A percentile compares a stretch with the other conserved stretches of the same genome.
Conservation (phyloP, 768 basidiomycete genomes). For the Tephrocybe sp. region DNA sequence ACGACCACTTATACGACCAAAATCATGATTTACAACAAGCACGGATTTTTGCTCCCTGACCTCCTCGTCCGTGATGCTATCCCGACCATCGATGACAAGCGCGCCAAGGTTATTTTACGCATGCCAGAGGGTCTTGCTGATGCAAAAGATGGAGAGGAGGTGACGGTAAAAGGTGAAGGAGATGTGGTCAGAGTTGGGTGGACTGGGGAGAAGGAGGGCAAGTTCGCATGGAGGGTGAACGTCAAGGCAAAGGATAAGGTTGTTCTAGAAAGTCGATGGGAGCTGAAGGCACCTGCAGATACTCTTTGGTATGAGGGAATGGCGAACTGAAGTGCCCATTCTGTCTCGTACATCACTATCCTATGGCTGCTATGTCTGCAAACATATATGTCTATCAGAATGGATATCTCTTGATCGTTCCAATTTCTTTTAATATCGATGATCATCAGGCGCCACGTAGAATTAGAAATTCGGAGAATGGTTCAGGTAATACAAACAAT, state of each 20-base stretch:
- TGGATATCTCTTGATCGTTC: too few species aligned
- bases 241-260: constrained; percentile 43
- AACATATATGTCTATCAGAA: too few species aligned
- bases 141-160: constrained; percentile 38
- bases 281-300: constrained; percentile 43
- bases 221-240: constrained; percentile 53
- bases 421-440: too few species aligned
- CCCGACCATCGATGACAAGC: constrained; percentile 40
- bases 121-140: constrained; percentile 48
- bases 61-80: constrained; percentile 49
- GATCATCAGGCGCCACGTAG: too few species aligned
- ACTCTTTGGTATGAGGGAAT: constrained; percentile 24
- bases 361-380: neutral
- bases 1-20: constrained; percentile 45
- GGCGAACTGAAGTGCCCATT: neutral
- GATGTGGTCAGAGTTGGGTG: constrained; percentile 33
- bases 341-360: neutral
- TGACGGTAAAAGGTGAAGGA: constrained; percentile 29
- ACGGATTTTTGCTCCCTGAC: constrained; percentile 40
- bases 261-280: constrained; percentile 49
- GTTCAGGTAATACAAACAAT: too few species aligned
- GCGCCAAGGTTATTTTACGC: constrained; percentile 43
- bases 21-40: constrained; percentile 48
- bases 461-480: too few species aligned
- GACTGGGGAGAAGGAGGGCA: constrained; percentile 53